phyloP scores from a whole-genome alignment of 139 green algal species.

The Nannochloris sp. region DNA sequence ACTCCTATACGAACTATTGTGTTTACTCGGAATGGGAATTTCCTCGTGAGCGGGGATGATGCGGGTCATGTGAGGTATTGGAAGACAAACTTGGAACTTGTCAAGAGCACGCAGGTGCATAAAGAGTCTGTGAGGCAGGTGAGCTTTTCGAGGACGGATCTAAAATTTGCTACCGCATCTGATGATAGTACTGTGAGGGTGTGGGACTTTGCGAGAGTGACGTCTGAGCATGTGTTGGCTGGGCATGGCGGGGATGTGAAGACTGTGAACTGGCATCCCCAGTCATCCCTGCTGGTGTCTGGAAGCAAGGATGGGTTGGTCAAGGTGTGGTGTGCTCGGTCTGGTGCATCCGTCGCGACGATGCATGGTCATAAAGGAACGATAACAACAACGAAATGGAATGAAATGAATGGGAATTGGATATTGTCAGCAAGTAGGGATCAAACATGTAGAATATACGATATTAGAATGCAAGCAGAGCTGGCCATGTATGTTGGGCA shows the following conservation, averaged over 20 bases:
- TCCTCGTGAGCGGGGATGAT: slow-evolving; percentile 75
- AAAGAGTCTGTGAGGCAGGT: slow-evolving; percentile 57
- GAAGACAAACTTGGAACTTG: slow-evolving; percentile 59
- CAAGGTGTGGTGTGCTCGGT: slow-evolving; percentile 85
- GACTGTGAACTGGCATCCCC: slow-evolving; percentile 83
- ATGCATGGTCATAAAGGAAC: slow-evolving; percentile 82
- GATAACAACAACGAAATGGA: slow-evolving; percentile 68
- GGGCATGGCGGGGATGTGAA: slow-evolving; percentile 89
- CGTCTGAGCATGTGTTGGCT: slow-evolving; percentile 41
- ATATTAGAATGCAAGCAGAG: slow-evolving; percentile 58
- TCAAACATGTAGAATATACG: slow-evolving; percentile 65
- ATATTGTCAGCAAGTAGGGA: slow-evolving; percentile 67
- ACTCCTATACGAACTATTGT: slow-evolving; percentile 50
- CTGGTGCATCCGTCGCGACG: slow-evolving; percentile 37
- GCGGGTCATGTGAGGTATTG: slow-evolving; percentile 57
- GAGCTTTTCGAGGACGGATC: slow-evolving; percentile 56
- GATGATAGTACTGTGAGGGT: slow-evolving; percentile 80
- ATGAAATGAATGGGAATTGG: slow-evolving; percentile 74
- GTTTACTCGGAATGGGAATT: slow-evolving; percentile 69
- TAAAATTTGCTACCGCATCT: slow-evolving; percentile 79
- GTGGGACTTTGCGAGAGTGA: slow-evolving; percentile 58
- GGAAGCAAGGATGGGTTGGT: slow-evolving; percentile 75
- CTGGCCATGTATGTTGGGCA: slow-evolving; percentile 67
- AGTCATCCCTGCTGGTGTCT: slow-evolving; percentile 62
- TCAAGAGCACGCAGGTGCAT: slow-evolving; percentile 47